Evolutionary conservation across 441 rosid species (phyloP), one percentile per base, ranked within the genome.

Genomic region (Mallotus repandus): DNA sequence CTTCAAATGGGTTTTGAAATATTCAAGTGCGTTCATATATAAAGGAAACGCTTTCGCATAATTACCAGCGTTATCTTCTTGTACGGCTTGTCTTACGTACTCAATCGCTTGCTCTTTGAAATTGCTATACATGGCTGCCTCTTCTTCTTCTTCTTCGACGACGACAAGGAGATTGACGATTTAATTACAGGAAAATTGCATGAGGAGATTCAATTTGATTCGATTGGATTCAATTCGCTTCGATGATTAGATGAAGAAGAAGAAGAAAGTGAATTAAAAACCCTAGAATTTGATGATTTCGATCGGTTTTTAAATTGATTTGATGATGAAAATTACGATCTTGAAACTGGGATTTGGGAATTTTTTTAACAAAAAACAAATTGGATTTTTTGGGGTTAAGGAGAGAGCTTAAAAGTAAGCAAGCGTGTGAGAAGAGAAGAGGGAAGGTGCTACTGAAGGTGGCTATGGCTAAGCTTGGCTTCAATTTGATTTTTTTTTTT

Each of bases 41-140:
- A 95, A 77, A 81, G 97, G 98, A 56, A 95, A 93, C 43, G 99
- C 99, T 72, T 90, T 95, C 25, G 86, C 84, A 86, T 95, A 95
- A 79, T 95, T 93, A 15, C 98, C 99, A 0, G 91, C 97, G 85
- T 91, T 91, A 56, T 95, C 99, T 66, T 91, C 99, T 18, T 83
- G 86, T 3, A 95, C 98, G 7, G 99, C 99, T 79, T 95, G 99
- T 82, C 89, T 88, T 75, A 90, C 99, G 83, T 90, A 96, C 93
- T 93, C 98, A 78, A 93, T 96, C 45, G 98, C 99, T 85, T 95
- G 98, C 76, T 95, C 96, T 80, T 95, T 95, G 81, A 93, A 93
- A 87, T 95, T 93, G 97, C 97, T 96, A 80, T 96, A 96, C 99
- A 95, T 96, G 66, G 32, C 76, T 72, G 65, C 59, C 5, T 38